phyloP scores from a whole-genome alignment of 352 stramenopile genomes.

The Phytophthora sp. region DNA sequence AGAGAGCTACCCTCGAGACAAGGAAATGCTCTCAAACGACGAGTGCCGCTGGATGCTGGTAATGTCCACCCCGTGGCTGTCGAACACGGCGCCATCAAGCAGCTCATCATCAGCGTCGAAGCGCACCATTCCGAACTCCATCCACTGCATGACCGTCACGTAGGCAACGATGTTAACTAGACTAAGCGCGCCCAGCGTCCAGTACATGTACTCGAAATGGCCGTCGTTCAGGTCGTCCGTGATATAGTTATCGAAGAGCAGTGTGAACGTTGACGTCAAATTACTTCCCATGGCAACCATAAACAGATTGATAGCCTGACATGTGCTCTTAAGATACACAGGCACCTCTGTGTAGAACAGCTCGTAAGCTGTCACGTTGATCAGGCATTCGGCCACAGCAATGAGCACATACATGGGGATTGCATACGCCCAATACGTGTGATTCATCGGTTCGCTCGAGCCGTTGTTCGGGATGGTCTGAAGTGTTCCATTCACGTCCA shows the following conservation, averaged over 20 bases:
- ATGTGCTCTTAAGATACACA: constrained; percentile 88
- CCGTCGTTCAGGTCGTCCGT: constrained; percentile 77
- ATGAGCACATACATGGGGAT: constrained; percentile 85
- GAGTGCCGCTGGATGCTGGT: constrained; percentile 72
- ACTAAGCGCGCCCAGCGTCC: constrained; percentile 73
- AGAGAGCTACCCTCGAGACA: constrained; percentile 44
- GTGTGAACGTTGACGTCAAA: constrained; percentile 88
- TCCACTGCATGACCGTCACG: constrained; percentile 84
- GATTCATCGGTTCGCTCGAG: constrained; percentile 77
- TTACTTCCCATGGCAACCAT: constrained; percentile 90
- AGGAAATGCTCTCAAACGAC: constrained; percentile 84
- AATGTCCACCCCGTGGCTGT: constrained; percentile 71
- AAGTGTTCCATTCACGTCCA: constrained; percentile 27
- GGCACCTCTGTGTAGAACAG: constrained; percentile 90
- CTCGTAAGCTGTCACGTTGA: constrained; percentile 90
- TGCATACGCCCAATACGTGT: constrained; percentile 83
- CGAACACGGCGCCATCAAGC: constrained; percentile 61
- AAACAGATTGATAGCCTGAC: constrained; percentile 88
- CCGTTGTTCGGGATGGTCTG: constrained; percentile 57
- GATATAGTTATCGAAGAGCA: constrained; percentile 84
- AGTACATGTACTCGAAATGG: constrained; percentile 93
- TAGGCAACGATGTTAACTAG: constrained; percentile 78
- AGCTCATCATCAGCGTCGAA: constrained; percentile 76
- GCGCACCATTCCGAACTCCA: constrained; percentile 88
- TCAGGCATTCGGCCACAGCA: constrained; percentile 86